phyloP scores from a whole-genome alignment of 768 basidiomycete genomes.

The Calocybe gangraenosa region DNA sequence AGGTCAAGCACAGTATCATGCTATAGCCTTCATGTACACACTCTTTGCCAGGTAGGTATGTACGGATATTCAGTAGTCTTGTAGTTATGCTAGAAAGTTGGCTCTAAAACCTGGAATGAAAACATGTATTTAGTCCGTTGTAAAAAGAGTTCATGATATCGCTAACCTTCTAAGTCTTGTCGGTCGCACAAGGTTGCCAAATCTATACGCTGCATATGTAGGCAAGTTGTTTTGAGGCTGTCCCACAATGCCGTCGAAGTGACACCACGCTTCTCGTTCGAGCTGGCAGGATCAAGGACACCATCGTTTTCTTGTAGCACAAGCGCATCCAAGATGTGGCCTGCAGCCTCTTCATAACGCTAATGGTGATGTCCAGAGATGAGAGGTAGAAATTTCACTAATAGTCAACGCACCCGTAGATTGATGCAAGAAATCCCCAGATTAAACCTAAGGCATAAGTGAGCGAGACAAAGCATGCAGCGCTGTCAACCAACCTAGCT shows the following conservation, averaged over 20 bases:
- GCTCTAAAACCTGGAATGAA: constrained; percentile 25
- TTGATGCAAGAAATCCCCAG: constrained; percentile 91
- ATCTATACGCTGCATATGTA: constrained; percentile 78
- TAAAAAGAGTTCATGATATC: neutral
- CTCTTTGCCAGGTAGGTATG: too few species aligned
- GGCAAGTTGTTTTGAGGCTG: constrained; percentile 75
- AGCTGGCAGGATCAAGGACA: constrained; percentile 39
- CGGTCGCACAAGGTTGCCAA: constrained; percentile 69
- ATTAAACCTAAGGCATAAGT: constrained; percentile 66
- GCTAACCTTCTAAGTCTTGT: constrained; percentile 62
- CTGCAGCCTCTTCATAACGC: constrained; percentile 85
- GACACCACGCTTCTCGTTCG: constrained; percentile 60
- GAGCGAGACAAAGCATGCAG: neutral
- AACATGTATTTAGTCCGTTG: neutral
- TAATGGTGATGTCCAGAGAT: constrained; percentile 23
- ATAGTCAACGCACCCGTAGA: constrained; percentile 53
- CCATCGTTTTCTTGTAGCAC: constrained; percentile 85
- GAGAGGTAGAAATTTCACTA: constrained; percentile 1
- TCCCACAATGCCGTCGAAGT: constrained; percentile 84
- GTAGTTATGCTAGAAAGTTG: constrained; percentile 19
- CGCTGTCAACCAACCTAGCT: constrained; percentile 52
- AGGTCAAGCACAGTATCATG: too few species aligned
- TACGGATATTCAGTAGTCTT: too few species aligned
- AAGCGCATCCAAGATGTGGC: constrained; percentile 85
- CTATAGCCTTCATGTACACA: too few species aligned